Conservation (phyloP, 345 rosid species). For the Cardamine occulta region DNA sequence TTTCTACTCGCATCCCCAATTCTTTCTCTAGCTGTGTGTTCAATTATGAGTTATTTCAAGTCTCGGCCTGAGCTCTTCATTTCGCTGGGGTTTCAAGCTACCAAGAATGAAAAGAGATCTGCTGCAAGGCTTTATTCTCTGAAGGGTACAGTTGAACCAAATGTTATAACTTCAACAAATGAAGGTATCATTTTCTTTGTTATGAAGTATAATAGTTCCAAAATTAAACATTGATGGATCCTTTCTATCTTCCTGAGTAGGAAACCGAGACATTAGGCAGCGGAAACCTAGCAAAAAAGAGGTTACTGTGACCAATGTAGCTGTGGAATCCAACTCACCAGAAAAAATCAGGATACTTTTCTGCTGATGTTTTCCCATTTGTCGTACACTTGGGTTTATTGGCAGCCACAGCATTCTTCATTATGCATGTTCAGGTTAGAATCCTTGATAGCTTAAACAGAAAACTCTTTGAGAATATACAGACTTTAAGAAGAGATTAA, state of each 20-base stretch:
- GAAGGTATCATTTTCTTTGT: not conserved
- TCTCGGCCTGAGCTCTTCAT: slow-evolving; percentile 53
- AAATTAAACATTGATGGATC: not conserved
- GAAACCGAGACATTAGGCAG: slow-evolving; percentile 49
- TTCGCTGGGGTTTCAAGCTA: slow-evolving; percentile 72
- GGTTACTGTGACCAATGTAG: slow-evolving; percentile 22
- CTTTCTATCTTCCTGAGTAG: slow-evolving; percentile 40
- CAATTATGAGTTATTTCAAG: slow-evolving; percentile 61
- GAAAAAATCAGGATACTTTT: slow-evolving; percentile 49
- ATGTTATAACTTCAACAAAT: slow-evolving; percentile 28
- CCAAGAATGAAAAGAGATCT: slow-evolving; percentile 50
- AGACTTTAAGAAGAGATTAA: not conserved
- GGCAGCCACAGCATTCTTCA: slow-evolving; percentile 76
- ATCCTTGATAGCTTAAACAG: slow-evolving; percentile 8
- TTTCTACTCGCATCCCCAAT: slow-evolving; percentile 95
- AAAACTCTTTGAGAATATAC: not conserved
- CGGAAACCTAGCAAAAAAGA: slow-evolving; percentile 55
- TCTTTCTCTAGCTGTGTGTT: slow-evolving; percentile 68
- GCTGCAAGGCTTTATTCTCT: slow-evolving; percentile 43
- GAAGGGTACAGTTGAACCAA: slow-evolving; percentile 31
- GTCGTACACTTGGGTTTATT: slow-evolving; percentile 69
- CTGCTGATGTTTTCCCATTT: slow-evolving; percentile 66
- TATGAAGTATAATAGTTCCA: not conserved
- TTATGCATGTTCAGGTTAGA: slow-evolving; percentile 94
- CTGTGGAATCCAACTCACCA: slow-evolving; percentile 38